Conservation (phyloP, 179 eudicot genomes). For the Spinacia oleracea region DNA sequence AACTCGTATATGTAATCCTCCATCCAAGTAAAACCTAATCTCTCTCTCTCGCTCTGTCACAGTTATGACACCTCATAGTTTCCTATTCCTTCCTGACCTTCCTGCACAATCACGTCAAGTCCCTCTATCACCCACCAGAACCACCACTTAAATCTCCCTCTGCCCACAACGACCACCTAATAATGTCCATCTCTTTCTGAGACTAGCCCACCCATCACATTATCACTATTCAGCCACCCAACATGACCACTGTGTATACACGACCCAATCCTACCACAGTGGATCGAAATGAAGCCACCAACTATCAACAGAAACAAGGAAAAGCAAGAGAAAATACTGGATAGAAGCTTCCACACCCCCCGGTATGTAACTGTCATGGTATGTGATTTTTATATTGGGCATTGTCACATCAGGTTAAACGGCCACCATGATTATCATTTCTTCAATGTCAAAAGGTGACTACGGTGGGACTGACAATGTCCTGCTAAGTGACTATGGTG, state of each 20-base stretch:
- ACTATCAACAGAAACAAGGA: neutral
- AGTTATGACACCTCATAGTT: neutral
- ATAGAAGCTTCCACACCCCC: neutral
- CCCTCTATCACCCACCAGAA: neutral
- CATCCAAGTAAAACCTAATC: neutral
- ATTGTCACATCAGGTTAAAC: neutral
- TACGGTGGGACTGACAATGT: neutral
- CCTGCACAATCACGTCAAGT: neutral
- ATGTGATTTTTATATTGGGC: neutral
- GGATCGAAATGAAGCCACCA: neutral
- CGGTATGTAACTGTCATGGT: neutral
- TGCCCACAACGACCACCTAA: neutral
- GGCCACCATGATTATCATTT: neutral
- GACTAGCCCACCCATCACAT: neutral
- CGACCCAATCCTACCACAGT: neutral
- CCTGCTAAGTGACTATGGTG: neutral
- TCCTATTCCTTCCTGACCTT: neutral
- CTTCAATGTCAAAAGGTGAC: neutral
- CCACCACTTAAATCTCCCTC: neutral
- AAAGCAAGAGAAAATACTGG: neutral
- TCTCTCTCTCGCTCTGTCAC: neutral
- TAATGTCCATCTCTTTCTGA: neutral
- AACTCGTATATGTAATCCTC: neutral
- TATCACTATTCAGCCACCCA: neutral
- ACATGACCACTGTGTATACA: neutral